phyloP scores from a whole-genome alignment of 2,329 filamentous ascomycete genomes.

The Aspergillus phoenicis region DNA sequence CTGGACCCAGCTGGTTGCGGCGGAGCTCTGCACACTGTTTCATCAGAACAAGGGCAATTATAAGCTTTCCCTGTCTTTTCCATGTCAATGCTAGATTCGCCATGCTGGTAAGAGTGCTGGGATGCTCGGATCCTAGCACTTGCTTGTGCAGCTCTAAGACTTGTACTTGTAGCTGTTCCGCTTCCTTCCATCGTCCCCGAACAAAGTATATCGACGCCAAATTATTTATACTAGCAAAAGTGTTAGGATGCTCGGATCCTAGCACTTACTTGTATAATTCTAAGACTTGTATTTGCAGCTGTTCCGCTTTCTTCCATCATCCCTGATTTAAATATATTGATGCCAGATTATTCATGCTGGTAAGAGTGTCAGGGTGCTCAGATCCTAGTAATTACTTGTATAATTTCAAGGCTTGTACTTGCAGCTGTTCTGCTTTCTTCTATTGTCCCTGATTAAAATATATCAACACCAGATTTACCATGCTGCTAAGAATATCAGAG shows the following conservation, averaged over 20 bases:
- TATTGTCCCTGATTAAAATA: too few species aligned
- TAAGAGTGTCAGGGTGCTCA: too few species aligned
- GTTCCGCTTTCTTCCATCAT: neutral
- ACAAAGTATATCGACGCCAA: neutral
- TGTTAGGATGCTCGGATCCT: neutral
- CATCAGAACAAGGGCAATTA: neutral
- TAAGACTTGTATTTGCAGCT: neutral
- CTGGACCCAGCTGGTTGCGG: neutral
- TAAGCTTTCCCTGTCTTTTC: neutral
- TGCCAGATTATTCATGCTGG: too few species aligned
- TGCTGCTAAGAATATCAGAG: too few species aligned
- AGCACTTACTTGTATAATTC: neutral
- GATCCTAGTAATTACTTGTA: too few species aligned
- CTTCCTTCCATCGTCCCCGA: neutral
- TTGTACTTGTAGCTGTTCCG: neutral
- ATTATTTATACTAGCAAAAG: neutral
- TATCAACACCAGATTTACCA: too few species aligned
- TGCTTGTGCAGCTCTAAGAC: neutral
- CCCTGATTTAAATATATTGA: too few species aligned
- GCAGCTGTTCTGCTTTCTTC: too few species aligned
- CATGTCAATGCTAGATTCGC: neutral
- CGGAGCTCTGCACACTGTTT: neutral
- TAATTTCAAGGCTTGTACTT: too few species aligned
- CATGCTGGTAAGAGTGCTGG: neutral
- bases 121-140: neutral